phyloP scores from a whole-genome alignment of 495 filamentous ascomycete species.

The Bacidia rubella region DNA sequence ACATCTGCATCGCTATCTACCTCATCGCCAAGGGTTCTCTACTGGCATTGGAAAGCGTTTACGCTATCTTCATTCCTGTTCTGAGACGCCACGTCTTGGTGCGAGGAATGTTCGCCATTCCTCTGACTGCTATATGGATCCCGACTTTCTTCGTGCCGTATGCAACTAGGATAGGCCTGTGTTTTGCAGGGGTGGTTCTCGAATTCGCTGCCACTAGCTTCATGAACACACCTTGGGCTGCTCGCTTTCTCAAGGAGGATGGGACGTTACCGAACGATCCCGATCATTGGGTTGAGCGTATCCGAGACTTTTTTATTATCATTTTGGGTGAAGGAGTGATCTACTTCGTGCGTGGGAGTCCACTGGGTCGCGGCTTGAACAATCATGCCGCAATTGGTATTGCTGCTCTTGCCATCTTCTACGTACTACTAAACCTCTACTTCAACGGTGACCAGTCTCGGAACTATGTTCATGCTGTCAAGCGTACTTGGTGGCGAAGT shows the following conservation, averaged over 20 bases:
- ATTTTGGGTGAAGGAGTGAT: constrained; percentile 36
- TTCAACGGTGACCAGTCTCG: constrained; percentile 21
- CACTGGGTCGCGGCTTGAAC: constrained; percentile 17
- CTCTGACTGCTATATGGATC: constrained; percentile 27
- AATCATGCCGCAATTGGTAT: constrained; percentile 14
- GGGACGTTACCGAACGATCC: constrained; percentile 32
- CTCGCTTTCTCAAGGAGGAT: constrained; percentile 24
- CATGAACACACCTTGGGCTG: constrained; percentile 19
- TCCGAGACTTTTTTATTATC: constrained; percentile 37
- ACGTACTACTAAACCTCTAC: constrained; percentile 18
- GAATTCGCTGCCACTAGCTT: constrained; percentile 9
- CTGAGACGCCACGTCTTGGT: constrained; percentile 28
- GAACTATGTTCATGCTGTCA: constrained; percentile 19
- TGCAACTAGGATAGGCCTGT: neutral
- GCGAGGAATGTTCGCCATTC: constrained; percentile 24
- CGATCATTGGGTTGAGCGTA: constrained; percentile 34
- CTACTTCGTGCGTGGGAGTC: constrained; percentile 28
- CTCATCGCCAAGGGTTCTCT: constrained; percentile 5
- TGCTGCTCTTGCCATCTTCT: constrained; percentile 17
- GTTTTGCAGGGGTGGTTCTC: constrained; percentile 22
- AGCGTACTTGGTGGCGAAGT: constrained; percentile 19
- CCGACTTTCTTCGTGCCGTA: constrained; percentile 22
- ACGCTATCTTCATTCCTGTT: constrained; percentile 16
- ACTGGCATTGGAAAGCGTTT: constrained; percentile 4
- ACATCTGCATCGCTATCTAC: constrained; percentile 12